Evolutionary conservation across 2,329 filamentous ascomycete genomes (phyloP).

Genomic region (Cladosporium sp.): DNA sequence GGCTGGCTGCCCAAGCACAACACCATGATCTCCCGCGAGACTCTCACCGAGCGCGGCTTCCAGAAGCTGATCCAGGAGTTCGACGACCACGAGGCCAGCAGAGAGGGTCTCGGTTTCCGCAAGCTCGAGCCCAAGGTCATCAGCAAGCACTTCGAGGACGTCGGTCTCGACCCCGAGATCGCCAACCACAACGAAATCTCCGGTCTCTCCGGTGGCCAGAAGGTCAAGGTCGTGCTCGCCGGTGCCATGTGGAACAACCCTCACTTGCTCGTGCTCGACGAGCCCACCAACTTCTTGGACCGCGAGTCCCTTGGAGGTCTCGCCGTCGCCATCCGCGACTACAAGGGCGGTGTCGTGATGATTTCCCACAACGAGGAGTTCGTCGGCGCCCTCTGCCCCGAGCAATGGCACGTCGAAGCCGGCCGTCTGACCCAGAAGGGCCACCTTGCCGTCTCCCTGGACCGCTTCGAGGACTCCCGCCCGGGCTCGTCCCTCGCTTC

Average conservation of each 20-base stretch:
- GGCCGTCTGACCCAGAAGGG: constrained; percentile 84
- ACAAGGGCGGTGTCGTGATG: constrained; percentile 97
- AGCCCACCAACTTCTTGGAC: constrained; percentile 99
- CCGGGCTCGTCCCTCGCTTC: constrained; percentile 64
- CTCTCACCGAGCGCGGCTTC: constrained; percentile 79
- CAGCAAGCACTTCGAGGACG: constrained; percentile 95
- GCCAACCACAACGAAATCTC: constrained; percentile 99
- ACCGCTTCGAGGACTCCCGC: constrained; percentile 81
- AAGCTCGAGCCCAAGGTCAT: constrained; percentile 90
- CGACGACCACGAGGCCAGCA: constrained; percentile 97
- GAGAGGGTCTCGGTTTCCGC: constrained; percentile 95
- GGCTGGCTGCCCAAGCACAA: constrained; percentile 88
- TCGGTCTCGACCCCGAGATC: constrained; percentile 94
- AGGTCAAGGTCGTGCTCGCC: constrained; percentile 97
- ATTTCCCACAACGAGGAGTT: constrained; percentile 99
- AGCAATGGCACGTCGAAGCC: constrained; percentile 92
- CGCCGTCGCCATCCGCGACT: constrained; percentile 96
- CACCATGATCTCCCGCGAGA: constrained; percentile 88
- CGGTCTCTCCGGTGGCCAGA: constrained; percentile 92
- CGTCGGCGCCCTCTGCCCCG: constrained; percentile 88
- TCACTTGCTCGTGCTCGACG: constrained; percentile 93
- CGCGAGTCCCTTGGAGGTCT: constrained; percentile 95
- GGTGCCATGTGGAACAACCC: constrained; percentile 78
- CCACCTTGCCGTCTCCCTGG: constrained; percentile 65
- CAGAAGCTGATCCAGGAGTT: constrained; percentile 95